phyloP scores from a whole-genome alignment of 352 stramenopile genomes.

The Globisporangium splendens region DNA sequence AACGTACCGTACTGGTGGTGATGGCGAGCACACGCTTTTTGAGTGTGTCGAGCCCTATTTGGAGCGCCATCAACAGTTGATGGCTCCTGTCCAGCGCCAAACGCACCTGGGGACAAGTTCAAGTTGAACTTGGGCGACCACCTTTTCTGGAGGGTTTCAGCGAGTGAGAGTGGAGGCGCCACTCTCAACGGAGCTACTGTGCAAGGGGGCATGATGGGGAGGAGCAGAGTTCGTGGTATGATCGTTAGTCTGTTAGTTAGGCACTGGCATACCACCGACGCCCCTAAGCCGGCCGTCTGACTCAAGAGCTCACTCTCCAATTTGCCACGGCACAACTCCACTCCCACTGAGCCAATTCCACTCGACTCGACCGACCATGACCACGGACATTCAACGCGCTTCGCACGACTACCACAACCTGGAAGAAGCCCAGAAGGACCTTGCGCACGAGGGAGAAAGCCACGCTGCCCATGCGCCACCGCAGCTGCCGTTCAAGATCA shows the following conservation, averaged over 20 bases:
- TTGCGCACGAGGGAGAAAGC: not conserved
- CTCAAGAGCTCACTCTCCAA: slow-evolving; percentile 4
- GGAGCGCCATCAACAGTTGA: not conserved
- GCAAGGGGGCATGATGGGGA: too few relatives aligned
- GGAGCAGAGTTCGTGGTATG: too few relatives aligned
- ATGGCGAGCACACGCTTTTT: too few relatives aligned
- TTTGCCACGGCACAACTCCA: slow-evolving; percentile 3
- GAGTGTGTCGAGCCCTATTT: too few relatives aligned
- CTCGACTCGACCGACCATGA: not conserved
- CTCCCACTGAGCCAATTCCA: not conserved
- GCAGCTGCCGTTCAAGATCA: slow-evolving; percentile 19
- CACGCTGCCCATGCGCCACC: slow-evolving; percentile 2
- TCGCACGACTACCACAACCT: slow-evolving; percentile 15
- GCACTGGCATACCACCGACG: too few relatives aligned
- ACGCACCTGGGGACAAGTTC: not conserved
- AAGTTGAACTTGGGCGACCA: not conserved
- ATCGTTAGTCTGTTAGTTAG: too few relatives aligned
- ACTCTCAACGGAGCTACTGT: not conserved
- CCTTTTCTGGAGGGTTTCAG: too few relatives aligned
- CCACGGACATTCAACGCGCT: slow-evolving; percentile 2
- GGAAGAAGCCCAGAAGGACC: slow-evolving; percentile 20
- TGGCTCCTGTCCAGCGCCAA: too few relatives aligned
- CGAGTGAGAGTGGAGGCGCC: too few relatives aligned
- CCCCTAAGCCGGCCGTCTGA: too few relatives aligned
- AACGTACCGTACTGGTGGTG: too few relatives aligned